Evolutionary conservation across 2,329 filamentous ascomycete species (phyloP), one percentile per base, ranked within the genome.

Genomic region (Rhynchosporium graminicola): DNA sequence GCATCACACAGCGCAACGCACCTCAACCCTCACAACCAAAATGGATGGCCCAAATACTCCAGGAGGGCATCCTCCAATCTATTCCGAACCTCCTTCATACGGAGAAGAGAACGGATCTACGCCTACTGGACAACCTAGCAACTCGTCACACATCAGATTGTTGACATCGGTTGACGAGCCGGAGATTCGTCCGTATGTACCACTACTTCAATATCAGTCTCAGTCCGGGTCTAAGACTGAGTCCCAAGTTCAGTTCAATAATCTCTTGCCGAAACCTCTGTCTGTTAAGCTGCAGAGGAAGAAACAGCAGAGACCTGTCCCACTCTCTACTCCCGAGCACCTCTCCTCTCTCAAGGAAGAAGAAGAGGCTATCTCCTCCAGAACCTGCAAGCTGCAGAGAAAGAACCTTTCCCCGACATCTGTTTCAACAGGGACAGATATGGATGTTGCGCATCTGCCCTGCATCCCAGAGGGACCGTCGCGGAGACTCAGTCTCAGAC

Each of bases 141-240:
- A 81, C 71, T 75, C 79, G 50, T 80, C 84, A 40, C 82, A 80
- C 65, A 80, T 88, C 60, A 80, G 86, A 70, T 77, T 88, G 69
- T 77, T 88, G 76, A 87, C 85, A 58, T 87, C 84, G 6, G 79
- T 85, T 74, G 85, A 87, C 71, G 60, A 61, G 52, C 76, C 80
- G 38, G 76, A 79, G 66, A 69, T 70, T 61, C 76, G 78, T 72
- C 78, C 81, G 84, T 87, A 87, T 78, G 85, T 87, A 77, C 67
- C 68, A 68, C 59, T 66, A 64, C 42, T 20, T 59, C n/a, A 54
- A 57, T 68, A 66, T 65, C 63, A 52, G 31, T 38, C 31, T 26
- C 48, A 54, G 28, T 28, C 51, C 10, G 12, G 15, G 42, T 13
- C 15, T 33, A 29, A 36, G 6, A 31, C n/a, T 36, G 33, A 40